Percentiles rank a stretch among this genome's conserved stretches.
Conservation (phyloP, 2,329 filamentous ascomycete species). For the Nannizzia gypsea region DNA sequence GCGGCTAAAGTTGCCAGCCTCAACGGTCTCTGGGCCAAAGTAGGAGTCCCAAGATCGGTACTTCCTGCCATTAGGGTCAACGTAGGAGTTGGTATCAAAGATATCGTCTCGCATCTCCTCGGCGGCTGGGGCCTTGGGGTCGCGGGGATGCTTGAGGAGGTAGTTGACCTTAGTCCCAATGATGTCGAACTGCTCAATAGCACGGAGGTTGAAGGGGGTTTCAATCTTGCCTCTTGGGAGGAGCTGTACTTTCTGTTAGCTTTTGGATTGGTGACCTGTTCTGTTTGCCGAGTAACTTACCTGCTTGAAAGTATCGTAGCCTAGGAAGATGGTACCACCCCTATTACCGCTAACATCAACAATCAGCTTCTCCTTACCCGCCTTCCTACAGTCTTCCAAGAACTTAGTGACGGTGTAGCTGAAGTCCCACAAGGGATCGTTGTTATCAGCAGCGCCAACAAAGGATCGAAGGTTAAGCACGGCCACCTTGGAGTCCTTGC, state of each 20-base stretch:
- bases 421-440: constrained; percentile 18
- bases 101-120: constrained; percentile 8
- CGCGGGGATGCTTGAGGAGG: constrained; percentile 12
- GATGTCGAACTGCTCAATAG: constrained; percentile 31
- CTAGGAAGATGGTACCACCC: constrained; percentile 43
- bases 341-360: constrained; percentile 52
- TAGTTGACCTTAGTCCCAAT: constrained; percentile 21
- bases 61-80: constrained; percentile 21
- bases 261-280: too few species aligned
- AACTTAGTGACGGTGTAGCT: constrained; percentile 34
- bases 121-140: constrained; percentile 6
- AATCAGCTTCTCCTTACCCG: constrained; percentile 49
- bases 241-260: constrained; percentile 20
- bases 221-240: constrained; percentile 39
- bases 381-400: constrained; percentile 36
- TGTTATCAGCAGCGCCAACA: constrained; percentile 13
- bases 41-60: constrained; percentile 31
- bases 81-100: constrained; percentile 14
- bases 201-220: constrained; percentile 37
- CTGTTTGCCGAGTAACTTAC: neutral
- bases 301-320: constrained; percentile 42
- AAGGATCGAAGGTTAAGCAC: constrained; percentile 36
- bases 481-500: constrained; percentile 31
- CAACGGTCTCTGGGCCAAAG: constrained; percentile 18
- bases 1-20: constrained; percentile 28